Percentiles rank a stretch among this genome's conserved stretches.
Evolutionary conservation across 2,329 filamentous ascomycete species (phyloP).

Genomic region (Colletotrichum neosansevieriae): DNA sequence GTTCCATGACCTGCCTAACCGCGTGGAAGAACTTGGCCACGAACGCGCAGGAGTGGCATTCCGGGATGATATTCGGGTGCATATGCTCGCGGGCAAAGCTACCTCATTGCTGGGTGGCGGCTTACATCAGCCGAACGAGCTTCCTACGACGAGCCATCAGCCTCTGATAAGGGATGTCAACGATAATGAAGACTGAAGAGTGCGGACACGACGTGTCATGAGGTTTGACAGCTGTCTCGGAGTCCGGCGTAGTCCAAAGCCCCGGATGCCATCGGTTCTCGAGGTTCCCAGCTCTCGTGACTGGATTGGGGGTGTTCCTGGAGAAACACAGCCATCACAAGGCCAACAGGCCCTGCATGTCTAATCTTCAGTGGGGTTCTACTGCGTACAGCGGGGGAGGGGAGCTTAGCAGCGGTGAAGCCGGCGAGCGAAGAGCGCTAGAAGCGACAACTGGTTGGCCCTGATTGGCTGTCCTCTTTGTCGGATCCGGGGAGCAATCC

Average conservation of each 20-base stretch:
- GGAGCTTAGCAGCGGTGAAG: constrained; percentile 19
- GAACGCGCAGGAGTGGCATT: too few species aligned
- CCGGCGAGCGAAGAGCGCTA: constrained; percentile 17
- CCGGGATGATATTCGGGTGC: too few species aligned
- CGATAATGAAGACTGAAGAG: not conserved
- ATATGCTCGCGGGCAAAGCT: too few species aligned
- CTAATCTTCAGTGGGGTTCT: too few species aligned
- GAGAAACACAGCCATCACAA: too few species aligned
- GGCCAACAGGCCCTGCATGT: too few species aligned
- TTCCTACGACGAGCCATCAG: not conserved
- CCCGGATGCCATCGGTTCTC: not conserved
- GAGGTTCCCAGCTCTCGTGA: not conserved
- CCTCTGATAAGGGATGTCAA: not conserved
- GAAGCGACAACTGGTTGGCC: not conserved
- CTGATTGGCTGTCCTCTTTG: constrained; percentile 22
- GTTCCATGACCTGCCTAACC: too few species aligned
- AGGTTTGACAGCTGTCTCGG: not conserved
- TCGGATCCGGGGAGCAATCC: constrained; percentile 5
- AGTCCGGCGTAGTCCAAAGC: not conserved
- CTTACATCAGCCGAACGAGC: too few species aligned
- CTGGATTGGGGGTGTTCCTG: too few species aligned
- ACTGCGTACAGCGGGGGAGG: not conserved
- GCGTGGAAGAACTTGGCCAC: too few species aligned
- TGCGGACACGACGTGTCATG: not conserved
- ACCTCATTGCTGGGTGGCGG: too few species aligned